Evolutionary conservation across 768 basidiomycete species (phyloP), one percentile per base, ranked within the genome.

Genomic region (Collybiopsis luxurians): DNA sequence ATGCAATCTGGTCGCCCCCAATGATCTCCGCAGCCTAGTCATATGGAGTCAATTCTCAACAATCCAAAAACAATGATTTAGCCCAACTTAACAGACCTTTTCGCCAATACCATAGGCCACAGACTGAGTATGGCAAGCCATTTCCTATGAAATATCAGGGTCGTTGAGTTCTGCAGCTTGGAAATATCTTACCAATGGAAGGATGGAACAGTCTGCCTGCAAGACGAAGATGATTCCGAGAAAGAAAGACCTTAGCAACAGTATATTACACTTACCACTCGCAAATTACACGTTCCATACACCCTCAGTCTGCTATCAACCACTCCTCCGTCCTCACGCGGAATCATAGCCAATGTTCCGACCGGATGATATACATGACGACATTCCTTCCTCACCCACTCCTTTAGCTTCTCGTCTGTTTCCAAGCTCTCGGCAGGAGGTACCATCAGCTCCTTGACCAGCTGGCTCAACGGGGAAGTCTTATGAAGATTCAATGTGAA

Each of bases 251-350:
- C 34, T 34, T 7, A 52, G 11, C 6, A 21, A 56, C 21, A 13
- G 27, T 4, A 40, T 43, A 15, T 21, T 45, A n/a, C 12, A 63
- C 68, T 59, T 27, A 64, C 66, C 26, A 73, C 68, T 12, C 69
- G 59, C n/a, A 72, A 49, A 51, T 72, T 72, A 31, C 38, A 51
- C 4, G 67, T 68, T n/a, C 70, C 70, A 56, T 71, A 71, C n/a
- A 72, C 70, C 19, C 38, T 53, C 42, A 72, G 54, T 12, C 56
- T 49, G 3, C 59, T 38, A 53, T 68, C 64, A 45, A 72, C 71
- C 11, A 71, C 71, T 21, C 71, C 71, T n/a, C 71, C 71, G 36
- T 62, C 56, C 11, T 53, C 57, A 27, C 47, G 59, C 7, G 71
- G 68, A n/a, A 67, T 43, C 68, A 72, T 69, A 19, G 67, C 58